phyloP scores from a whole-genome alignment of 106 monocot genomes.

The Iris macrosiphon region DNA sequence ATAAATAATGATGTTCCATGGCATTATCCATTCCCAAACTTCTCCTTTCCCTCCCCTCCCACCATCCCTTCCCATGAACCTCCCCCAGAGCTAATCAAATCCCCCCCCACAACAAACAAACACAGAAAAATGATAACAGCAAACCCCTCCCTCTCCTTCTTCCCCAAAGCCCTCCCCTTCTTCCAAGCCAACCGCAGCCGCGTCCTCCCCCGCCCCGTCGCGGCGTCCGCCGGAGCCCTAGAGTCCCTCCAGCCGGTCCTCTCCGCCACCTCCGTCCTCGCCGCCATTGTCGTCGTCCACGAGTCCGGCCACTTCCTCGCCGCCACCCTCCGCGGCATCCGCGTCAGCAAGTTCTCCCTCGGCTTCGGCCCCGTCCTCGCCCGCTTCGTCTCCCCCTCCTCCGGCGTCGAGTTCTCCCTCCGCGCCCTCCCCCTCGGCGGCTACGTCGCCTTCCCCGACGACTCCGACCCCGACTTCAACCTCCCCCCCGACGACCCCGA shows the following conservation, averaged over 20 bases:
- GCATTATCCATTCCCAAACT: too few species aligned
- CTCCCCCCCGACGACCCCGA: constrained; percentile 70
- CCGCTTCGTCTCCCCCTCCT: constrained; percentile 34
- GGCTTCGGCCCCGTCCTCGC: constrained; percentile 93
- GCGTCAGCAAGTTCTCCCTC: constrained; percentile 76
- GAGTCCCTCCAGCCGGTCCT: constrained; percentile 46
- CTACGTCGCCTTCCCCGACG: constrained; percentile 86
- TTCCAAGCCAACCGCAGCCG: neutral
- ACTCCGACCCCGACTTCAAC: constrained; percentile 55
- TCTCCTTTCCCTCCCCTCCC: too few species aligned
- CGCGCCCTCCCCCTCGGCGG: constrained; percentile 93
- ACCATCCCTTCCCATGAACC: too few species aligned
- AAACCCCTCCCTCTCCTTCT: neutral
- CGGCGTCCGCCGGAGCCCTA: constrained; percentile 6
- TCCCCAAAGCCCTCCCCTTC: neutral
- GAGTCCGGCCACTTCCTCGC: constrained; percentile 94
- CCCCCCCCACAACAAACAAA: too few species aligned
- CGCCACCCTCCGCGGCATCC: constrained; percentile 70
- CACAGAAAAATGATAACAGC: too few species aligned
- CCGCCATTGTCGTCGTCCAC: constrained; percentile 85
- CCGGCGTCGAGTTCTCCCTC: constrained; percentile 78
- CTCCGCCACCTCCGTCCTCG: constrained; percentile 73
- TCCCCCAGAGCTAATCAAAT: too few species aligned
- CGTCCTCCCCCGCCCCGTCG: neutral
- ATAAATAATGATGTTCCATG: too few species aligned